Evolutionary conservation across 2,329 filamentous ascomycete species (phyloP).

Genomic region (Salinomyces thailandicus): DNA sequence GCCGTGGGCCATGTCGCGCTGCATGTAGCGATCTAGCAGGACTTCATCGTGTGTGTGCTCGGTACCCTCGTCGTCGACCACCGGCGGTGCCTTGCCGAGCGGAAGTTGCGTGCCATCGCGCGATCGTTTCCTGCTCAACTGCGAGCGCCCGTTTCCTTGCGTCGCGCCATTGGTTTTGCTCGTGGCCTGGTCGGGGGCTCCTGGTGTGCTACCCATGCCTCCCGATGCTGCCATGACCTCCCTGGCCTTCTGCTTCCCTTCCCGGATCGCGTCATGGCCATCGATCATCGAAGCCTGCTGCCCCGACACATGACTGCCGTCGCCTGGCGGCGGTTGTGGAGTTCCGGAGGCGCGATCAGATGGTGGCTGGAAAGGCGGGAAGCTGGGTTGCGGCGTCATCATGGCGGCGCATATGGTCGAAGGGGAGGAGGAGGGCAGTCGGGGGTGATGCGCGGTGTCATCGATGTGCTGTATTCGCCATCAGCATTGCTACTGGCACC

Average conservation of each 20-base stretch:
- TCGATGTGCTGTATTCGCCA: not conserved
- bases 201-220: constrained; percentile 25
- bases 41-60: constrained; percentile 20
- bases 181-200: constrained; percentile 16
- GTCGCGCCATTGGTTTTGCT: constrained; percentile 15
- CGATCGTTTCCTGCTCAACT: constrained; percentile 46
- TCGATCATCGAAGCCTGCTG: constrained; percentile 14
- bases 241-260: constrained; percentile 52
- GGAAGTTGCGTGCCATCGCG: constrained; percentile 47
- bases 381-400: not conserved
- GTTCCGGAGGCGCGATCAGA: constrained; percentile 10
- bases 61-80: constrained; percentile 3
- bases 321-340: constrained; percentile 14
- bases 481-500: not conserved
- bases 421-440: not conserved
- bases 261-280: constrained; percentile 39
- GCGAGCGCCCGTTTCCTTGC: constrained; percentile 38
- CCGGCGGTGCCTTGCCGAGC: constrained; percentile 18
- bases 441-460: not conserved
- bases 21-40: constrained; percentile 53
- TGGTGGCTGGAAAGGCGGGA: constrained; percentile 9
- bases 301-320: constrained; percentile 9
- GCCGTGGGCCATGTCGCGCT: constrained; percentile 51
- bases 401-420: constrained; percentile 1
- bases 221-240: constrained; percentile 47